Base-by-base conservation (phyloP, 805 yeast species). In the Starmerella sirachaensis region DNA sequence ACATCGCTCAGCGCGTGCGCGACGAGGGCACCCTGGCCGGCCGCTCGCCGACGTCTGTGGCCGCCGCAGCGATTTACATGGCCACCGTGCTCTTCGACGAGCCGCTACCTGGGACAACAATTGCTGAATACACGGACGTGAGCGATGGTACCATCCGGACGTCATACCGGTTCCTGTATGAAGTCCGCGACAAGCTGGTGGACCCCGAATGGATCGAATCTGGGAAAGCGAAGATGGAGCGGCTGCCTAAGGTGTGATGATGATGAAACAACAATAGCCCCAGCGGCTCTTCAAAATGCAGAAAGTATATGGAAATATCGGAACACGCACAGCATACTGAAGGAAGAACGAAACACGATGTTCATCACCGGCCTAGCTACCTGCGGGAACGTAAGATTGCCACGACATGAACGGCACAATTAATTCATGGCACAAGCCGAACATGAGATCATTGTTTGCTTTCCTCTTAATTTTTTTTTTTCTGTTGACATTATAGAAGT, bases 91-190 rank as follows among this genome's bases (percentile, higher is more conserved):
- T 91, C n/a, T 86, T 86, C 57, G 80, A 80, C 31, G 76, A 78
- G 24, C 79, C 75, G 35, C 65, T 83, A 25, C 66, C 80, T 3
- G 86, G 94, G 0, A 62, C 78, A 1, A 79, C 74, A 53, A 88
- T 91, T 40, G 82, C 94, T 10, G 94, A 84, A 49, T 81, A 81
- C 51, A 74, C 95, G 13, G 97, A 95, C 50, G 97, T 91, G 14
- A 81, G 94, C 52, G 98, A 91, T 56, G 96, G 97, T 49, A 91
- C 98, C 1, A 86, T 91, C 51, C 84, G 91, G 59, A 82, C 95
- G 1, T 77, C 91, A 30, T 91, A 84, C 57, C 81, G 81, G 57
- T 76, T 77, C 29, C 64, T 91, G 60, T 78, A 72, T 54, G 85
- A 81, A 45, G 83, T 79, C 43, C 72, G 71, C 50, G 76, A 73